Conservation (phyloP, 1,284 basidiomycete species). For the Moniliella sp. region DNA sequence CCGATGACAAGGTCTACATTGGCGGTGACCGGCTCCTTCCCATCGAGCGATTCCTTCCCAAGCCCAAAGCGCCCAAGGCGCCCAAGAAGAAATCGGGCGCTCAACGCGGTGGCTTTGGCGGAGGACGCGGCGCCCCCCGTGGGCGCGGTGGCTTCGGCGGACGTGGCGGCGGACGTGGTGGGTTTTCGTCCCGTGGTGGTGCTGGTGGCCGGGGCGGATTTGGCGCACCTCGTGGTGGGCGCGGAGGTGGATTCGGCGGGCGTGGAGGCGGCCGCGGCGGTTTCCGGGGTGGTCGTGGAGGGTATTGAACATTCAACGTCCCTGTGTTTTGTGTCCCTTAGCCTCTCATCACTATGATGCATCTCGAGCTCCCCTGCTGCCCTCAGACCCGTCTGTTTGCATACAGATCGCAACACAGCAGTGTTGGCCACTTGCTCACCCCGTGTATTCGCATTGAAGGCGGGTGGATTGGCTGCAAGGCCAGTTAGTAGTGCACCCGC, state of each 20-base stretch:
- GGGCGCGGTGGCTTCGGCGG: conserved; percentile 7
- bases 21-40: conserved; percentile 84
- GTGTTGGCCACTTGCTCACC: too few species aligned
- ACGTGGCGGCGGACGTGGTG: conserved; percentile 7
- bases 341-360: too few species aligned
- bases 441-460: too few species aligned
- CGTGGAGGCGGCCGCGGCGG: too few species aligned
- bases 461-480: too few species aligned
- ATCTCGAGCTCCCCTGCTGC: too few species aligned
- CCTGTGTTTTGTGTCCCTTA: too few species aligned
- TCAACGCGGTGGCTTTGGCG: conserved; percentile 3
- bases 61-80: conserved; percentile 51
- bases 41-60: conserved; percentile 86
- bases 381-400: too few species aligned
- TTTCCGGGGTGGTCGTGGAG: conserved; percentile 1
- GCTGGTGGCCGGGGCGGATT: conserved; percentile 4
- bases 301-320: background rate
- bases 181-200: conserved; percentile 1
- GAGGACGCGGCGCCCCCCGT: conserved; percentile 3
- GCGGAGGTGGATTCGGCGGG: too few species aligned
- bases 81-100: conserved; percentile 5
- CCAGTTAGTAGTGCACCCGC: too few species aligned
- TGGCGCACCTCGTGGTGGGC: too few species aligned
- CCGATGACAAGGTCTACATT: conserved; percentile 94
- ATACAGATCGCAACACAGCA: too few species aligned